phyloP scores from a whole-genome alignment of 108 stramenopile genomes.

The Bacterosira constricta region DNA sequence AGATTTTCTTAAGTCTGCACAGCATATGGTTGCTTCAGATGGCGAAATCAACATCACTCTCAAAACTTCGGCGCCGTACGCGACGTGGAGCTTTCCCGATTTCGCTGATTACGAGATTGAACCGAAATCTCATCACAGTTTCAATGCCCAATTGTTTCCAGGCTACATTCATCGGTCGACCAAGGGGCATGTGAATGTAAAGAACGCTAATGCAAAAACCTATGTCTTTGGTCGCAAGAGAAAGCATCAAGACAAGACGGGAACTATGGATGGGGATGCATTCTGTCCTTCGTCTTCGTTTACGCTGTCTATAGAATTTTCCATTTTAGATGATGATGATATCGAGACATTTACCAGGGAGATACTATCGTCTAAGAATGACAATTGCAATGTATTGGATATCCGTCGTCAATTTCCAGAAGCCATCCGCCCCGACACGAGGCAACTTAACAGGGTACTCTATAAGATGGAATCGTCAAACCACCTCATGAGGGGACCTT shows the following conservation, averaged over 20 bases:
- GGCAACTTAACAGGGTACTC: conserved; percentile 18
- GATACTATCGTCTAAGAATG: background rate
- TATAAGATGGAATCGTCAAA: conserved; percentile 16
- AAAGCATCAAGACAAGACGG: conserved; percentile 10
- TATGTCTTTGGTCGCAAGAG: conserved; percentile 20
- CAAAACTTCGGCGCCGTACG: conserved; percentile 13
- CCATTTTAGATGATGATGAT: conserved; percentile 1
- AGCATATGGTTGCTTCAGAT: background rate
- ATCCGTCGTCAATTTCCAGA: conserved; percentile 13
- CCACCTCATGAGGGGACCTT: conserved; percentile 6
- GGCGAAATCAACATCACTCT: conserved; percentile 21
- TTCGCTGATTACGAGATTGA: conserved; percentile 10
- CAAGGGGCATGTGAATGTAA: conserved; percentile 10
- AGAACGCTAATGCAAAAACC: conserved; percentile 9
- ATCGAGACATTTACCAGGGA: background rate
- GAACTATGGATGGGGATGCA: background rate
- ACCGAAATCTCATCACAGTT: conserved; percentile 4
- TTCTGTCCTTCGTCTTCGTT: background rate
- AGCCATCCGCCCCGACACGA: conserved; percentile 17
- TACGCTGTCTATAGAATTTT: background rate
- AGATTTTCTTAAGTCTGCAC: conserved; percentile 13
- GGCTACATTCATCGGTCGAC: conserved; percentile 20
- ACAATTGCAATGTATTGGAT: conserved; percentile 20
- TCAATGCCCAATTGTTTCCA: conserved; percentile 3
- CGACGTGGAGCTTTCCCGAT: conserved; percentile 18